phyloP scores from a whole-genome alignment of 306 rosid genomes.

The Astragalus membranaceus region DNA sequence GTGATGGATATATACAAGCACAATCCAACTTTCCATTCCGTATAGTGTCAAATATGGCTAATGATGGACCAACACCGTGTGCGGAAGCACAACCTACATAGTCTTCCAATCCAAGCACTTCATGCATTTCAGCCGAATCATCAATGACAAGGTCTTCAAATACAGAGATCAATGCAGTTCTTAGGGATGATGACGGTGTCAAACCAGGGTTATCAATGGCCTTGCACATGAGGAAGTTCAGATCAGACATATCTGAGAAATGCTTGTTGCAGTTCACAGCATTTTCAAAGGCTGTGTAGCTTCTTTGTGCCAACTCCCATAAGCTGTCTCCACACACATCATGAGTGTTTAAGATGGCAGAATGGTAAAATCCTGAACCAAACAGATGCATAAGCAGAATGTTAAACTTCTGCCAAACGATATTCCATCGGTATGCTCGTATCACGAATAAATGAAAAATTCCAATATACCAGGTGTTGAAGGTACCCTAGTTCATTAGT shows the following conservation, averaged over 20 bases:
- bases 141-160: constrained; percentile 69
- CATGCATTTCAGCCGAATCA: constrained; percentile 22
- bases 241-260: constrained; percentile 88
- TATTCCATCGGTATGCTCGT: neutral
- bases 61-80: constrained; percentile 87
- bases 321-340: constrained; percentile 55
- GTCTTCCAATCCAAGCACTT: constrained; percentile 62
- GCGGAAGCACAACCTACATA: constrained; percentile 69
- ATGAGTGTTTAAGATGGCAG: constrained; percentile 77
- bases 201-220: constrained; percentile 82
- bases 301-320: constrained; percentile 78
- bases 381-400: neutral
- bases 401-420: neutral
- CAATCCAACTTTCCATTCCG: constrained; percentile 61
- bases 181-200: constrained; percentile 65
- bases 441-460: neutral
- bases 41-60: constrained; percentile 70
- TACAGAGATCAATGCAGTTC: constrained; percentile 75
- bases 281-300: constrained; percentile 45
- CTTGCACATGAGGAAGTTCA: constrained; percentile 86
- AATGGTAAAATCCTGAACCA: constrained; percentile 82
- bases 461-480: neutral
- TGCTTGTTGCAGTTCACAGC: constrained; percentile 74
- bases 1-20: constrained; percentile 64
- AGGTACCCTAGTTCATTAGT: neutral